Evolutionary conservation across 2,329 filamentous ascomycete genomes (phyloP), one percentile per base, ranked within the genome.

Genomic region (Mariannaea sp.): DNA sequence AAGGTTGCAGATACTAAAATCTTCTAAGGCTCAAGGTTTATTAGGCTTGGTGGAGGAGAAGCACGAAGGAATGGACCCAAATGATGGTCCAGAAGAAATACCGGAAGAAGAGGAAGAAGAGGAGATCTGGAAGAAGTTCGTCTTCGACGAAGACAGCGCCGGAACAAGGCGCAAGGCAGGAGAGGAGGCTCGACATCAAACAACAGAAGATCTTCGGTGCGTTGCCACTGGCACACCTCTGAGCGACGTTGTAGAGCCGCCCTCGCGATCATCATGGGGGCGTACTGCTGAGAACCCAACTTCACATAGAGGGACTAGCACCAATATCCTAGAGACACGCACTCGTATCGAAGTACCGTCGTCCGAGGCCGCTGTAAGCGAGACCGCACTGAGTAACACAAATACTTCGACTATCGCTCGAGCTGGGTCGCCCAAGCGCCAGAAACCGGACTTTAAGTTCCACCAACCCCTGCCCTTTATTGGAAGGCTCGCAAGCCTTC

Each of bases 391-490:
- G 12, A 38, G 27, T 17, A 50, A 56, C 35, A 27, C 30, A 33
- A 49, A 38, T 7, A 50, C 46, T 40, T 62, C 60, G 13, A 49
- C 53, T 27, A 35, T 49, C 40, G 57, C 57, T 14, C 53, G 53
- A 29, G 35, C 38, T n/a, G 47, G 50, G 9, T 60, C 61, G 39
- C 61, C 62, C 39, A 56, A 40, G 44, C 40, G 53, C 32, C 44
- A 58, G 14, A 56, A 54, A 10, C 16, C 56, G 36, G 60, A 66
- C 7, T 66, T 62, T 51, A 62, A 45, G 48, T 69, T 72, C 53
- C 65, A 66, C 54, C 62, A 68, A 39, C 67, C 68, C n/a, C 55
- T 44, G n/a, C 58, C 58, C n/a, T 73, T 73, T 48, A 51, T 69
- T 39, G 71, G 70, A 38, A 64, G 67, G 33, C 49, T 72, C 35